Base-by-base conservation (phyloP, 768 basidiomycete genomes). In the Phylloporus sp. region DNA sequence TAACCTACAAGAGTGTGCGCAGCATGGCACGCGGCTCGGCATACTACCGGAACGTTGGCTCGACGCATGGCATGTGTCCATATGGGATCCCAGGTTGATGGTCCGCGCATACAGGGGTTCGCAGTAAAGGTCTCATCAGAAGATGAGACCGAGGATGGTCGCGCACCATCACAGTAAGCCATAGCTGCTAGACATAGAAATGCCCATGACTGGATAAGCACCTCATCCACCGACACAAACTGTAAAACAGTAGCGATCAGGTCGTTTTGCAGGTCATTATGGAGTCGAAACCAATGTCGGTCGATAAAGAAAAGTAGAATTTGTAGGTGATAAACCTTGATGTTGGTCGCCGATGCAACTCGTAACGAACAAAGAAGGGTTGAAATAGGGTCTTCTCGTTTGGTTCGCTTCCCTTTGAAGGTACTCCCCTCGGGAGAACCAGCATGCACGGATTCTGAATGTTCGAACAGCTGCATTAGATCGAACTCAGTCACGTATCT, bases 11-110 rank as follows among this genome's bases (percentile, higher is more conserved):
- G 71, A 18, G 76, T 66, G 54, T 80, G 74, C 0, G 85, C 82
- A 5, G 80, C 67, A 57, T 91, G 88, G 58, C 84, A 86, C 12
- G 95, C 93, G 4, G 89, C 82, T 47, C 95, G 82, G 61, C 83
- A 92, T 4, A 88, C 79, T 11, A 75, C 69, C 18, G 89, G 80
- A 2, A 81, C 76, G 39, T 82, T 83, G 29, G 81, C 73, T 32
- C 89, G 84, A 26, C 92, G 86, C 48, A 90, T 80, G 5, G 88
- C 83, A 62, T 89, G 83, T 2, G 82, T 80, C 94, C 92, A 97
- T 26, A 94, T 75, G 7, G 80, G 72, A 57, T 86, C 83, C 91
- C 92, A 95, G n/a, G 73, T 77, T n/a, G 62, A 53, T 22, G 59
- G 53, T 20, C 60, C 58, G 15, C 61, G 59, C 18, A 23, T 52